A percentile compares a stretch with the other conserved stretches of the same genome.
Conservation (phyloP, 306 rosid species). For the Malus domestica region ASM211411v1 NC_041803.1:16600001-16600500, state of each 20-base stretch:
- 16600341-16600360: constrained; percentile 75
- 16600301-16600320: constrained; percentile 69
- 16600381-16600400: constrained; percentile 71
- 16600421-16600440: constrained; percentile 47
- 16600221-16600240: constrained; percentile 39
- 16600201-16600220: not conserved
- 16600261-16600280: constrained; percentile 46
- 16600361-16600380: constrained; percentile 96
- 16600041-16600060: constrained; percentile 31
- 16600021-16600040: constrained; percentile 71
- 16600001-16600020: constrained; percentile 52
- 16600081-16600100: too few species aligned
- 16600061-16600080: constrained; percentile 44
- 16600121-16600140: not conserved
- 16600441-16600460: constrained; percentile 56
- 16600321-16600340: constrained; percentile 60
- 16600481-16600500: constrained; percentile 76
- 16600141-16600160: not conserved
- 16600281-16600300: constrained; percentile 60
- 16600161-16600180: too few species aligned
- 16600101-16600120: too few species aligned
- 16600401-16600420: constrained; percentile 53
- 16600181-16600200: not conserved
- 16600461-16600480: constrained; percentile 61
- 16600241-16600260: constrained; percentile 40